Evolutionary conservation across 176 grass and related monocot genomes (phyloP), one percentile per base, ranked within the genome.

Genomic region (Aechmea fasciata): DNA sequence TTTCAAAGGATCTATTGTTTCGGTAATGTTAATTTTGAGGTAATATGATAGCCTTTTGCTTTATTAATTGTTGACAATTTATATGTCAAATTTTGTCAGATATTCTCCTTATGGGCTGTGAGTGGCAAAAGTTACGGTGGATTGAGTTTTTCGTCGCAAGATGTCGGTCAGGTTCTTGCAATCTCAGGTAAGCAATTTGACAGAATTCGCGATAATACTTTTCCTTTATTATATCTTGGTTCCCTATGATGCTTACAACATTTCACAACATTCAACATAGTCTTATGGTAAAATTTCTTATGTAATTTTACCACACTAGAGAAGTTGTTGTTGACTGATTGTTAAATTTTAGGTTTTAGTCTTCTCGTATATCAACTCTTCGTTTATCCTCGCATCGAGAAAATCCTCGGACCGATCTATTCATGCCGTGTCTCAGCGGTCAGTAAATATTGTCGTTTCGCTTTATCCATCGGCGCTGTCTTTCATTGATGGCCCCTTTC

Each of bases 291-390:
- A 59, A 20, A 10, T 17, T 9, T 59, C 8, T 9, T 59, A 19
- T 59, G 55, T 59, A 10, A 19, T 55, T 14, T 14, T 55, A 55
- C 52, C 17, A 13, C 52, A 14, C n/a, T 55, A 1, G n/a, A 15
- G 55, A 15, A 61, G 6, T 61, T 9, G 20, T 61, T 61, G 20
- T 61, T 61, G 55, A 61, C 55, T 72, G 63, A 10, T 49, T 57
- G 69, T 64, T 17, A 64, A 33, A 4, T 74, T 12, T 48, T 64
- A 96, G 91, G 87, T 84, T 82, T 66, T 47, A 68, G 77, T 51
- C 87, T 96, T 49, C 80, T 96, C 57, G 68, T 86, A 17, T 91
- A 83, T 85, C 91, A 96, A 70, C 61, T 91, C 11, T 74, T 88
- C 65, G 51, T 96, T 65, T 96, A 82, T 23, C 76, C 80, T 69